Conservation (phyloP, 108 stramenopile genomes). For the Nitzschia sp. region DNA sequence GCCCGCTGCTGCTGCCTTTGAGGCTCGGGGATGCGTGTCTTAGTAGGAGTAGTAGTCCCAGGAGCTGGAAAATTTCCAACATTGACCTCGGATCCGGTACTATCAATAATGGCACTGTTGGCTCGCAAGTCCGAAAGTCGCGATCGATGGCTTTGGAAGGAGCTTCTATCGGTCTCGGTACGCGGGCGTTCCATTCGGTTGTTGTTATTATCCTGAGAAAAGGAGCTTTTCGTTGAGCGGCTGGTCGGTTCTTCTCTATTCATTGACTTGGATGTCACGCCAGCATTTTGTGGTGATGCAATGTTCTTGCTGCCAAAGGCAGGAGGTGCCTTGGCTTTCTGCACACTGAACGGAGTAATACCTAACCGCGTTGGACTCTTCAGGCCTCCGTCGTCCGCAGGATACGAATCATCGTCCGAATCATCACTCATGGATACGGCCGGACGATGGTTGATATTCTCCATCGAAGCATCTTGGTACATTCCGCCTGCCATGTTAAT, state of each 20-base stretch:
- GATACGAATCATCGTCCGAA: conserved; percentile 1
- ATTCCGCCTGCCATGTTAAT: conserved; percentile 14
- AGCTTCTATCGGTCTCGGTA: neutral
- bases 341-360: conserved; percentile 22
- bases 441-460: neutral
- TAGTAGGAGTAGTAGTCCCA: neutral
- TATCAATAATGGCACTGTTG: conserved; percentile 36
- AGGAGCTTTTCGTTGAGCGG: too few species aligned
- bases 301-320: neutral
- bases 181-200: conserved; percentile 2
- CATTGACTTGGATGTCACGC: too few species aligned
- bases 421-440: conserved; percentile 29
- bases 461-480: conserved; percentile 3
- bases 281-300: neutral
- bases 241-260: neutral
- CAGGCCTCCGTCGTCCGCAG: conserved; percentile 7
- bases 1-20: neutral
- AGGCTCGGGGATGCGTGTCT: too few species aligned
- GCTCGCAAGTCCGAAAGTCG: conserved; percentile 19
- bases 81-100: conserved; percentile 29
- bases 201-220: too few species aligned
- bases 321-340: neutral
- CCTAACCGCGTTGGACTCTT: conserved; percentile 16
- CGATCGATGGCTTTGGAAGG: neutral
- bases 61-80: conserved; percentile 8